These are phyloP conservation scores for Lophiotrema nucula DNA, from an alignment of 495 filamentous ascomycete genomes.

Conservation along the genomic window DNA sequence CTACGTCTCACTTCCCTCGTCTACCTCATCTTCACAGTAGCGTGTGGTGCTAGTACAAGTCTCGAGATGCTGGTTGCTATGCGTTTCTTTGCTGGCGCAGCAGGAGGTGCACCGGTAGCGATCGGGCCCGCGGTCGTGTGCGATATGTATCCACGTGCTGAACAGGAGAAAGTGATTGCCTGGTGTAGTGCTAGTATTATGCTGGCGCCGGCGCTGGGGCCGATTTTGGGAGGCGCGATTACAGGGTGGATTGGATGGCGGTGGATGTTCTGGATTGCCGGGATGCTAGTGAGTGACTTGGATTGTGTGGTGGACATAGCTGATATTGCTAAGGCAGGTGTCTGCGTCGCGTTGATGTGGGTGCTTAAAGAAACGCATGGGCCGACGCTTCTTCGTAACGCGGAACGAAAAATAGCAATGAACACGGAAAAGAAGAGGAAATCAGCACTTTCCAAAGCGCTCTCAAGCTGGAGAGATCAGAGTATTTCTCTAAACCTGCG, in stretches of 20 bases:
- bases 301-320: too few species aligned
- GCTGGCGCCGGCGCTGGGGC: conserved; percentile 16
- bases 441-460: background rate
- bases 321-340: background rate
- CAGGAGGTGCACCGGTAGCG: conserved; percentile 43
- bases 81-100: conserved; percentile 45
- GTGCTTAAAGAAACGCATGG: conserved; percentile 1
- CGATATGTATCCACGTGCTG: conserved; percentile 38
- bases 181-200: background rate
- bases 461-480: background rate
- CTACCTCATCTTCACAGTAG: conserved; percentile 28
- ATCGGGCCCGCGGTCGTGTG: conserved; percentile 49
- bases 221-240: conserved; percentile 4
- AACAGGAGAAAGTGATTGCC: background rate
- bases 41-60: conserved; percentile 44
- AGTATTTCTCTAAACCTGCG: background rate
- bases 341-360: background rate
- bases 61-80: conserved; percentile 46
- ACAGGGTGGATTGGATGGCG: conserved; percentile 3
- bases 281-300: conserved; percentile 5
- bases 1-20: conserved; percentile 4
- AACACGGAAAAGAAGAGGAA: background rate
- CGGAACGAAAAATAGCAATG: background rate
- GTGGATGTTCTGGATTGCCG: conserved; percentile 16
- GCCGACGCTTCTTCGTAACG: background rate